phyloP scores from a whole-genome alignment of 2,329 filamentous ascomycete species.

The Colletotrichum filicis region DNA sequence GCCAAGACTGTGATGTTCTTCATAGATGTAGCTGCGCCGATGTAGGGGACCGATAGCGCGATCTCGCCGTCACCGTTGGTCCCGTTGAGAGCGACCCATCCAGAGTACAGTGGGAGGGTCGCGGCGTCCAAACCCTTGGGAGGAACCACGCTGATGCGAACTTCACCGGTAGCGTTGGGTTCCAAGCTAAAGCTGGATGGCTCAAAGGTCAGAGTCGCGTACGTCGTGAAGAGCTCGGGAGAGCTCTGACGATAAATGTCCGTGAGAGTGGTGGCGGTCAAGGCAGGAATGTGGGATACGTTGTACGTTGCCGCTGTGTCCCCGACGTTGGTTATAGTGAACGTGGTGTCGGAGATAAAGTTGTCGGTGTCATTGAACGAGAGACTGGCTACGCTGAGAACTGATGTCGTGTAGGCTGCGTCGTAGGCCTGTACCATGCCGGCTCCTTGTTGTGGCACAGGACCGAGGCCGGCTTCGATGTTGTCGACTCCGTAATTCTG shows the following conservation, averaged over 20 bases:
- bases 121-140: constrained; percentile 46
- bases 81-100: constrained; percentile 53
- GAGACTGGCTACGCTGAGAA: constrained; percentile 65
- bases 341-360: constrained; percentile 58
- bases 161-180: constrained; percentile 50
- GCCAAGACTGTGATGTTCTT: constrained; percentile 25
- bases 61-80: constrained; percentile 44
- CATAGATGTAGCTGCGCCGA: constrained; percentile 28
- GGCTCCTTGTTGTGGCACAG: constrained; percentile 69
- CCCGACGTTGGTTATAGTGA: constrained; percentile 66
- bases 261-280: constrained; percentile 46
- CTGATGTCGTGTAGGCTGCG: constrained; percentile 63
- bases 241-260: constrained; percentile 59
- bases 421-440: constrained; percentile 70
- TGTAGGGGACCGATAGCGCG: constrained; percentile 21
- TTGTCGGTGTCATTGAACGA: constrained; percentile 73
- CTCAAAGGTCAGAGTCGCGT: constrained; percentile 40
- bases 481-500: not conserved
- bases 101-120: constrained; percentile 54
- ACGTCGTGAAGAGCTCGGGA: constrained; percentile 38
- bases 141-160: constrained; percentile 56
- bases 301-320: constrained; percentile 59
- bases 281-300: constrained; percentile 60
- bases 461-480: constrained; percentile 45
- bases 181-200: constrained; percentile 12